These are phyloP conservation scores for Sarocladiaceae sp. DNA, from an alignment of 2,329 filamentous ascomycete genomes.

Conservation along the genomic window DNA sequence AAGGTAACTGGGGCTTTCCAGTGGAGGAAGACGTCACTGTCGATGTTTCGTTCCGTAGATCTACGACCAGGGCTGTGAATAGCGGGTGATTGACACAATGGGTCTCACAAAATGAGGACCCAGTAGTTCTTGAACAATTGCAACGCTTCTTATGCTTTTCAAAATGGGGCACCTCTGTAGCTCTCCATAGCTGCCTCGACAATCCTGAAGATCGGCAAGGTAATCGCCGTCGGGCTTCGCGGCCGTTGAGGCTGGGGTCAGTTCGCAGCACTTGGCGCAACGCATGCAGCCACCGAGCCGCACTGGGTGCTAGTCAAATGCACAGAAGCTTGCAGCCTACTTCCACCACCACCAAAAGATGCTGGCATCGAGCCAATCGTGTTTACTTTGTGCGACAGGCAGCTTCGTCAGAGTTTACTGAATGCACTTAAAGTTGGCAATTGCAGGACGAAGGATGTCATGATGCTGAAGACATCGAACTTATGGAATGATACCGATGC, in stretches of 20 bases:
- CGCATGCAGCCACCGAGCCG: background rate
- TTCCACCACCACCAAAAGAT: background rate
- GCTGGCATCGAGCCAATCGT: background rate
- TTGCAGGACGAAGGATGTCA: too few relatives aligned
- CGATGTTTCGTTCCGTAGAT: background rate
- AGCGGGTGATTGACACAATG: background rate
- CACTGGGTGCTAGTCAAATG: background rate
- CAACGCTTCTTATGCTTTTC: too few relatives aligned
- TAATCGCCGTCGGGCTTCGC: slow-evolving; percentile 1
- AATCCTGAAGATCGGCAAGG: background rate
- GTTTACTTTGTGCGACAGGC: background rate
- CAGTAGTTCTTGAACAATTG: too few relatives aligned
- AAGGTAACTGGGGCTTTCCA: background rate
- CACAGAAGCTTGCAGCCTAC: background rate
- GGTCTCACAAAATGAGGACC: background rate
- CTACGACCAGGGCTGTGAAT: background rate
- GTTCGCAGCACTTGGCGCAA: background rate
- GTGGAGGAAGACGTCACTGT: background rate
- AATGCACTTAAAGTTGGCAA: too few relatives aligned
- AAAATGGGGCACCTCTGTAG: too few relatives aligned
- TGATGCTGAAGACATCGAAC: too few relatives aligned
- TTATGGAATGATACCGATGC: too few relatives aligned
- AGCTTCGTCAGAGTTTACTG: too few relatives aligned
- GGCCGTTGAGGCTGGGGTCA: slow-evolving; percentile 3
- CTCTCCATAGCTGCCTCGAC: background rate